These are phyloP conservation scores for Spergularia bocconei DNA, from an alignment of 148 eudicot species.

Conservation along the genomic window DNA sequence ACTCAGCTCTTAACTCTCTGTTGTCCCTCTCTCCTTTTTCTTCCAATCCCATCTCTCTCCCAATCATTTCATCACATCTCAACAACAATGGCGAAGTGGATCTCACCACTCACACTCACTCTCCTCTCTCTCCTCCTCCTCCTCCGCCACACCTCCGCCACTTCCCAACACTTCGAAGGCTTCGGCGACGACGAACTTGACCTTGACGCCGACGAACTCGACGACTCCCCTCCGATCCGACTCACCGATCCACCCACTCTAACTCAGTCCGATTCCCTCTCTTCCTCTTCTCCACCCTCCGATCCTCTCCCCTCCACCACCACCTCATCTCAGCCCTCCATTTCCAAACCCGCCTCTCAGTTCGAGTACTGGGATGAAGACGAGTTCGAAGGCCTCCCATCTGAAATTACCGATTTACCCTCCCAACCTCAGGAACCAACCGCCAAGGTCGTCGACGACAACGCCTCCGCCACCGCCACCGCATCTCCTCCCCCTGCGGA, in stretches of 20 bases:
- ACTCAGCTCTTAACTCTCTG: background rate
- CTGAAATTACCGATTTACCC: slow-evolving; percentile 25
- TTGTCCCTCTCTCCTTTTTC: background rate
- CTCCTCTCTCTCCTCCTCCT: slow-evolving; percentile 36
- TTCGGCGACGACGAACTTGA: slow-evolving; percentile 42
- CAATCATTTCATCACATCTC: background rate
- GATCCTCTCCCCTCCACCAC: slow-evolving; percentile 36
- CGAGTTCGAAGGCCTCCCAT: slow-evolving; percentile 92
- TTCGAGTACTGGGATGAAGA: slow-evolving; percentile 95
- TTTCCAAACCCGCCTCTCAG: slow-evolving; percentile 28
- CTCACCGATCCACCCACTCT: slow-evolving; percentile 41
- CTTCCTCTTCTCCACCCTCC: slow-evolving; percentile 15
- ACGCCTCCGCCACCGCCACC: background rate
- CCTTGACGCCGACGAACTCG: slow-evolving; percentile 31
- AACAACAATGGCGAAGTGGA: slow-evolving; percentile 12
- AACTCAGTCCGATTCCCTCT: slow-evolving; percentile 10
- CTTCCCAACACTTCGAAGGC: slow-evolving; percentile 50
- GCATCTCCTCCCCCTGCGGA: background rate
- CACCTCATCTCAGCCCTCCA: slow-evolving; percentile 19
- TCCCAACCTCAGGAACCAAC: slow-evolving; percentile 10
- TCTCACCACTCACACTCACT: slow-evolving; percentile 49
- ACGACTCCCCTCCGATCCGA: slow-evolving; percentile 36
- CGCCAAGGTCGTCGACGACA: slow-evolving; percentile 19
- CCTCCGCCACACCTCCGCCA: slow-evolving; percentile 35
- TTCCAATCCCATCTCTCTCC: background rate